Base-by-base conservation (phyloP, 768 basidiomycete species). In the Pulveroboletus sp. region DNA sequence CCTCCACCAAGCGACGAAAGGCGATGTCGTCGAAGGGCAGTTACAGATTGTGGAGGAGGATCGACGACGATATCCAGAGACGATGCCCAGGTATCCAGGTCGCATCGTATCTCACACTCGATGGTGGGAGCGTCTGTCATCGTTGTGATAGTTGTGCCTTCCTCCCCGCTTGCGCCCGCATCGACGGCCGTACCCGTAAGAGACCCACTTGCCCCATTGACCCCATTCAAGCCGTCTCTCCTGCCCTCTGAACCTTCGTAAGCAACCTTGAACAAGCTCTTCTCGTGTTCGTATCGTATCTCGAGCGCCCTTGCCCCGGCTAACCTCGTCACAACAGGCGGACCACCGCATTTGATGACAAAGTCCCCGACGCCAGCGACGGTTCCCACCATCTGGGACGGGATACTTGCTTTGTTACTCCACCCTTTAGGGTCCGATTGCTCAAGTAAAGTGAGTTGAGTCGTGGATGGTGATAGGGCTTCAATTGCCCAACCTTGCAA, bases 401-500 rank as follows among this genome's bases (percentile, higher is more conserved):
- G 95, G 43, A 95, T 89, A 0, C 84, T 82, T 12, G 65, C 67
- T 68, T 97, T 98, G 70, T 90, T 93, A 6, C 91, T 84, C 94
- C 95, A 97, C 39, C 94, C 94, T 68, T 94, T 91, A 6, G 94
- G 94, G 65, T 99, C 95, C 11, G 91, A 94, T 67, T 98, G 97
- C 61, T 98, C 95, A 5, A 99, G 78, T 1, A 99, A 73, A 0
- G 94, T 97, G 52, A 99, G 82, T 11, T 90, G 81, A 0, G 94
- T 97, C 2, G 97, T 98, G 3, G 84, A 97, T 0, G 95, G 97
- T 1, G 94, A 97, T 9, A 99, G 74, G 0, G 89, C 80, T 68
- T 98, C 95, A 58, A 99, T 93, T 1, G 95, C 90, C 90, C 94
- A 98, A 40, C 95, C 97, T 70, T 93, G 94, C n/a, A 99, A 74